Conservation (phyloP, 108 stramenopile genomes). For the Cyclotella kingstonii region DNA sequence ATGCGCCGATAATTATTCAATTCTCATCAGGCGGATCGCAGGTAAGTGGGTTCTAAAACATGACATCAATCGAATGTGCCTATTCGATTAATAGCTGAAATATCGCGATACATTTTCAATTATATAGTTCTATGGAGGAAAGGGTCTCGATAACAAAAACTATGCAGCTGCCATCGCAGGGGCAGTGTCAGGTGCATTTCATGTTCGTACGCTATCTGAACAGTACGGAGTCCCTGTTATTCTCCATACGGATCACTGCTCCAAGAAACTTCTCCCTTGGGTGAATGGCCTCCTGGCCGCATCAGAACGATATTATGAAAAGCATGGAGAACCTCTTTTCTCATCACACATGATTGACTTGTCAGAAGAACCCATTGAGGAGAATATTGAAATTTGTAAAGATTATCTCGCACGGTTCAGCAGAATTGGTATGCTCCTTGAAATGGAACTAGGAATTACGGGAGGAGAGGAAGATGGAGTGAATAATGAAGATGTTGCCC, state of each 20-base stretch:
- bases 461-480: constrained; percentile 98
- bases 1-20: constrained; percentile 91
- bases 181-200: constrained; percentile 86
- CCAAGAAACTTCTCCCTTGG: constrained; percentile 93
- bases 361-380: constrained; percentile 94
- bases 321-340: constrained; percentile 89
- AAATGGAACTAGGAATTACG: constrained; percentile 96
- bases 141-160: constrained; percentile 81
- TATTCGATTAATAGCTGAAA: no score
- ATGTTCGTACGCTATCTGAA: constrained; percentile 92
- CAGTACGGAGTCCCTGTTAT: constrained; percentile 94
- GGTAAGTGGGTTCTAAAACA: no score
- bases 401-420: constrained; percentile 86
- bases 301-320: constrained; percentile 83
- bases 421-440: constrained; percentile 87
- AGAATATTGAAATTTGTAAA: constrained; percentile 97
- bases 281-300: constrained; percentile 92
- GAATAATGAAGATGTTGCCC: constrained; percentile 90
- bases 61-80: no score
- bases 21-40: constrained; percentile 86
- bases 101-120: no score
- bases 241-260: constrained; percentile 96
- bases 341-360: constrained; percentile 98
- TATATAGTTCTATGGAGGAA: constrained; percentile 92
- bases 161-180: constrained; percentile 90